Evolutionary conservation across 306 rosid species (phyloP).

Genomic region (Quercus rubra): DNA sequence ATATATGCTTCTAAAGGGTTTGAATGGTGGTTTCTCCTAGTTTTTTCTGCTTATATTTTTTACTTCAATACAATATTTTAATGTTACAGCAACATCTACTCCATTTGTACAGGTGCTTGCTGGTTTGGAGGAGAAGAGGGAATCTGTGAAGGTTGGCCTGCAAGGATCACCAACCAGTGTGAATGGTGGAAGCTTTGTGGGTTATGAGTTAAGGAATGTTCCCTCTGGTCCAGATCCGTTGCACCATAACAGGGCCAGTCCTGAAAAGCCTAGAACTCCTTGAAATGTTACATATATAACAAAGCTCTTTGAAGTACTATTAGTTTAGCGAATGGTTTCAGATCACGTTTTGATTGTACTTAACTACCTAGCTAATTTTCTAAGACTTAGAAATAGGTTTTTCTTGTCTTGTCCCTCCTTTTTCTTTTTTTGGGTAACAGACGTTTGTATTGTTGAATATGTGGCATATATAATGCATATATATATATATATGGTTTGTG

Average conservation of each 20-base stretch:
- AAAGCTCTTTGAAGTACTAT: neutral
- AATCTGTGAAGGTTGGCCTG: constrained; percentile 14
- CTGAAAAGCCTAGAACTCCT: constrained; percentile 52
- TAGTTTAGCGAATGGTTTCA: neutral
- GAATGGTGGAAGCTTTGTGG: constrained; percentile 9
- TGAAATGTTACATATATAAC: constrained; percentile 9
- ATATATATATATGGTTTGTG: neutral
- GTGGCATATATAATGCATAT: too few relatives aligned
- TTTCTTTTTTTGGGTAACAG: neutral
- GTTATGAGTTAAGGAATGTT: constrained; percentile 52
- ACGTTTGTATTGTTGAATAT: neutral
- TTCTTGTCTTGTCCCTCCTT: neutral
- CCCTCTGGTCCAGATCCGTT: constrained; percentile 76
- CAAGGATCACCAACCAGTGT: constrained; percentile 27
- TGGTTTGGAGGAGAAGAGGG: constrained; percentile 25
- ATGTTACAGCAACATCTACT: neutral
- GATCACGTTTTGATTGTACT: neutral
- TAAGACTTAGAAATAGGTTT: neutral
- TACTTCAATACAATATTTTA: neutral
- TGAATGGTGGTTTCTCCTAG: neutral
- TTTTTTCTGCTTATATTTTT: neutral
- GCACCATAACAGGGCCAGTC: constrained; percentile 57
- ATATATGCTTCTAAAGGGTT: neutral
- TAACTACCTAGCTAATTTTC: neutral
- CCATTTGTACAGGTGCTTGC: constrained; percentile 34